Evolutionary conservation across 2,329 filamentous ascomycete species (phyloP), one percentile per base, ranked within the genome.

Genomic region (Penicillium frequentans): DNA sequence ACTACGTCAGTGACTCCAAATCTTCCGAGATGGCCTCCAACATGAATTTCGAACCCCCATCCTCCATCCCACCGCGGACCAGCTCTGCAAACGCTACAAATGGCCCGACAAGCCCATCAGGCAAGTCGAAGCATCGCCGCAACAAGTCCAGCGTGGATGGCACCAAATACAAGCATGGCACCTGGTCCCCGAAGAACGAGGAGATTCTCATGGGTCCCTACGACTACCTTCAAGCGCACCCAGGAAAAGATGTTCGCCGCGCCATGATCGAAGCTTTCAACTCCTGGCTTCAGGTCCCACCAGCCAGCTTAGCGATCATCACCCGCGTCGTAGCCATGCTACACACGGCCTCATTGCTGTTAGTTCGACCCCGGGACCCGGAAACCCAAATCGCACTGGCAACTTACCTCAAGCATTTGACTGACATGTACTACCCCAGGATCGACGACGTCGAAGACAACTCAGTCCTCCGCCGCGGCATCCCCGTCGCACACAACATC

Each of bases 41-140:
- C 31, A 63, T 68, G 31, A 71, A 73, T 58, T 73, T 80, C 52
- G 77, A 78, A 56, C 84, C 82, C n/a, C 86, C 87, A 53, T 86
- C 85, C 72, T 81, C 82, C 37, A 91, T 92, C 54, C 89, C 90
- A 21, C 86, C 87, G 3, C 84, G 90, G 61, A 91, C 87, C 46
- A 91, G 89, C 55, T 90, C 88, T 1, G 86, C 84, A 55, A 80
- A 81, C 61, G 79, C 63, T 39, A 53, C 59, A 53, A 65, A 54
- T 21, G 35, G 35, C 35, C 52, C 31, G 2, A 43, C 52, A 16
- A 59, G 60, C 23, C 51, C 56, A 5, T 42, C 53, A 5, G 51
- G 54, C 24, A 70, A 67, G 47, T 61, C 66, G 44, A 70, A 63
- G 55, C 71, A 75, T 49, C 66, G 62, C 16, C 71, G 71, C 45